Evolutionary conservation across 2,329 filamentous ascomycete genomes (phyloP).

Genomic region (Fusarium pseudocircinatum): DNA sequence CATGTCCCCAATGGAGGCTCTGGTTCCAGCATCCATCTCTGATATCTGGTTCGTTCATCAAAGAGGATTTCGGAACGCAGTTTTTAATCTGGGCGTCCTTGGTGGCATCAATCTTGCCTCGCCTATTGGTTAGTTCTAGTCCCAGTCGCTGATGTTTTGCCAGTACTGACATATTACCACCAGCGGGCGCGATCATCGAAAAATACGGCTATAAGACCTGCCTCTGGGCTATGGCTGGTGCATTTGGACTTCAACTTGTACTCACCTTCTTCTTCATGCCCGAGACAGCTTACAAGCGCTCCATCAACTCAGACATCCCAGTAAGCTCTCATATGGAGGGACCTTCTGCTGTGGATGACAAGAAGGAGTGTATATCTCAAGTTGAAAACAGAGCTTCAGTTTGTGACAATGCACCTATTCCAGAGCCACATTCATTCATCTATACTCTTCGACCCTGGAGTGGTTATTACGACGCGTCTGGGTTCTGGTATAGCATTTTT

Average conservation of each 20-base stretch:
- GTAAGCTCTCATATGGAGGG: fast-evolving
- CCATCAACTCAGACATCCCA: fast-evolving
- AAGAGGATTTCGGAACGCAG: neutral
- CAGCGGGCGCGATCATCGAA: neutral
- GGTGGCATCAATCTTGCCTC: neutral
- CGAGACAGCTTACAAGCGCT: neutral
- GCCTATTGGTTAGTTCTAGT: neutral
- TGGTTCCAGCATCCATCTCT: neutral
- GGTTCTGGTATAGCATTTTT: neutral
- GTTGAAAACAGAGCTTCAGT: neutral
- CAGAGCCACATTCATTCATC: neutral
- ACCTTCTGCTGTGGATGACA: fast-evolving
- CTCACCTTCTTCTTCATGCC: conserved; percentile 5
- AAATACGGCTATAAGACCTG: neutral
- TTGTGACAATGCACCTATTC: fast-evolving
- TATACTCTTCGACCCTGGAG: neutral
- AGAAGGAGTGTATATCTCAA: neutral
- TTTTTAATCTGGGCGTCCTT: neutral
- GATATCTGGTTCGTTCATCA: neutral
- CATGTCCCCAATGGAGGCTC: neutral
- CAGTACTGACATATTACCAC: fast-evolving
- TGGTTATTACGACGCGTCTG: neutral
- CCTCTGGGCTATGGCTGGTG: neutral
- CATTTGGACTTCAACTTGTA: neutral
- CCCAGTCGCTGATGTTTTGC: fast-evolving